Base-by-base conservation (phyloP, 2,329 filamentous ascomycete species). In the Lasiodiplodia sp. region DNA sequence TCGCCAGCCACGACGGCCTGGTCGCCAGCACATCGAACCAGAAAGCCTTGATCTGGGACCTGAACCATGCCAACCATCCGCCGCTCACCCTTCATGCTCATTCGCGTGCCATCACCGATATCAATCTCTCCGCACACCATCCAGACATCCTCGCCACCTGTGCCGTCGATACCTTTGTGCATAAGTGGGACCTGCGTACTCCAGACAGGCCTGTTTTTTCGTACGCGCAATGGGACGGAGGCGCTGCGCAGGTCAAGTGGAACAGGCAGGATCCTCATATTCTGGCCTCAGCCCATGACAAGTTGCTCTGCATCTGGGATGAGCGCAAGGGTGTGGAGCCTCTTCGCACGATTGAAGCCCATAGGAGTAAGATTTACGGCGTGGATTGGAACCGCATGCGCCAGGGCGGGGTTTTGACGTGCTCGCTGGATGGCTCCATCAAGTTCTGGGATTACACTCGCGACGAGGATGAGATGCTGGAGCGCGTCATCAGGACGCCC, bases 211-310 rank as follows among this genome's bases (percentile, higher is more conserved):
- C 93, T 8, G 91, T 88, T 11, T 84, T 94, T 25, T 66, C 70
- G 4, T 65, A 72, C 18, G 52, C 64, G 10, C 69, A 71, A 7
- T 97, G 94, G 92, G 93, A 94, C 76, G 93, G 94, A 37, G 94
- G 94, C 52, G 94, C 94, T 12, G 97, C 94, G 0, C 95, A 97
- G 78, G 94, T 97, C 71, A 97, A 97, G 80, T 97, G 93, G 86
- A 97, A 94, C 76, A 88, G 94, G 31, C 92, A 95, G 77, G 90
- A 97, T 74, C 86, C 91, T n/a, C 89, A 96, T 76, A 89, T 97
- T 34, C 84, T 97, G 58, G 95, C 95, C 23, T 97, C 94, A 37
- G 93, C 94, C 12, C 95, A 97, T 81, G 94, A 97, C 79, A 90
- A 90, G 60, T 93, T 90, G 82, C 84, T 97, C 53, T 91, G 93